Evolutionary conservation across 345 rosid genomes (phyloP), one percentile per base, ranked within the genome.

Genomic region (Pistacia atlantica): DNA sequence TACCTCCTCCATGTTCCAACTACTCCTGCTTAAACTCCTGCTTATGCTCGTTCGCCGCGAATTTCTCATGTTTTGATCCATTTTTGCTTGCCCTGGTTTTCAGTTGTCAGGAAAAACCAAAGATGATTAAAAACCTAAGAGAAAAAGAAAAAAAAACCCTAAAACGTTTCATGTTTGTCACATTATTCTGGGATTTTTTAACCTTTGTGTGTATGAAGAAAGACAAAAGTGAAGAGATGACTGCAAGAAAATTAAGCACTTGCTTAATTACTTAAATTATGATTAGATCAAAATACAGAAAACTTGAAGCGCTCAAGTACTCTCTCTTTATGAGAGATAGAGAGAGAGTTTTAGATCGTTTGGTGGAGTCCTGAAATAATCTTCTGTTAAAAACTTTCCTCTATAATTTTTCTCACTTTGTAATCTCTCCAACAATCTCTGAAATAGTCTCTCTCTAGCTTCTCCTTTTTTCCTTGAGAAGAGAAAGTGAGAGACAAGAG

Each of bases 1-100:
- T 7, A 88, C 83, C 11, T 90, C 97, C 10, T 92, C 98, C 82
- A 92, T 76, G 70, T 78, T 81, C 89, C 91, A 83, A 73, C 88
- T 87, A 1, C 88, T 83, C 81, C 84, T 84, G 86, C 95, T 92
- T 18, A 87, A 37, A 75, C 89, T 90, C 78, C 93, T 83, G 72
- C 82, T 84, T 81, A 91, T 83, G 86, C 81, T 87, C 11, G n/a
- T n/a, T 77, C 79, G 65, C 79, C 87, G 75, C 58, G 84, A 72
- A 31, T 74, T 83, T 69, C 80, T 76, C 38, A 54, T 11, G 2
- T 82, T 83, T 18, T 69, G 46, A 0, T 83, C 89, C 91, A 84
- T 85, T 69, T 59, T 74, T 37, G 59, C 20, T 7, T 16, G n/a
- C 38, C 49, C 13, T 76, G 12, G 22, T 22, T 33, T 37, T 35